Conservation (phyloP, 2,329 filamentous ascomycete genomes). For the Botryotinia narcissicola region DNA sequence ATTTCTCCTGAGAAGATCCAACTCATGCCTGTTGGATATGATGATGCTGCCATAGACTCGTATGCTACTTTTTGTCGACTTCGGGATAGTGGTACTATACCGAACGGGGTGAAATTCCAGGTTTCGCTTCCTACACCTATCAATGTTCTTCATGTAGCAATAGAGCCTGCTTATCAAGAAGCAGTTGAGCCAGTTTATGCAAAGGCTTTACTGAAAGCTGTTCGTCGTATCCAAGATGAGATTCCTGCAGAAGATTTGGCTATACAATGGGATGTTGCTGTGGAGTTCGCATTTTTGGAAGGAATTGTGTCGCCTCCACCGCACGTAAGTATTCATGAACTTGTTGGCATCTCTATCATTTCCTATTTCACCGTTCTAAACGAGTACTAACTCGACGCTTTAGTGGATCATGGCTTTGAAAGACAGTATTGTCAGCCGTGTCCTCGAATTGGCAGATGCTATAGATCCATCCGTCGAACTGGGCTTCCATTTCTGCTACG, state of each 20-base stretch:
- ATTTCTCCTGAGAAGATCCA: constrained; percentile 21
- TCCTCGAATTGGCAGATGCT: constrained; percentile 36
- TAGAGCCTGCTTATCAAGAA: constrained; percentile 31
- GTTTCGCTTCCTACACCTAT: constrained; percentile 38
- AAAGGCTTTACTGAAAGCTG: constrained; percentile 28
- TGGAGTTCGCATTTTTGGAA: constrained; percentile 36
- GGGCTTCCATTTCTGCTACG: constrained; percentile 49
- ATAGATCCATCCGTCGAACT: constrained; percentile 42
- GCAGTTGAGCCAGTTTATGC: constrained; percentile 37
- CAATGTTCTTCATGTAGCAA: constrained; percentile 26
- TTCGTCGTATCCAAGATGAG: constrained; percentile 32
- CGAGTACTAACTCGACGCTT: neutral
- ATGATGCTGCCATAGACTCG: constrained; percentile 34
- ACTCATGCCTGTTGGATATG: constrained; percentile 30
- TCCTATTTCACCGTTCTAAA: neutral
- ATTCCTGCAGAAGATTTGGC: constrained; percentile 38
- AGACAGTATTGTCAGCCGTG: constrained; percentile 39
- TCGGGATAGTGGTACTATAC: constrained; percentile 31
- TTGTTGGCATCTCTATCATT: neutral
- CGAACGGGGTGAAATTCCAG: constrained; percentile 36
- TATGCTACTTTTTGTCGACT: constrained; percentile 34
- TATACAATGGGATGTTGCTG: constrained; percentile 38
- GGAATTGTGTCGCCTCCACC: constrained; percentile 4
- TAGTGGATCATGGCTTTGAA: constrained; percentile 31
- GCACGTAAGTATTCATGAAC: neutral